Base-by-base conservation (phyloP, 169 alveolate genomes). In the Miamiensis avidus region DNA sequence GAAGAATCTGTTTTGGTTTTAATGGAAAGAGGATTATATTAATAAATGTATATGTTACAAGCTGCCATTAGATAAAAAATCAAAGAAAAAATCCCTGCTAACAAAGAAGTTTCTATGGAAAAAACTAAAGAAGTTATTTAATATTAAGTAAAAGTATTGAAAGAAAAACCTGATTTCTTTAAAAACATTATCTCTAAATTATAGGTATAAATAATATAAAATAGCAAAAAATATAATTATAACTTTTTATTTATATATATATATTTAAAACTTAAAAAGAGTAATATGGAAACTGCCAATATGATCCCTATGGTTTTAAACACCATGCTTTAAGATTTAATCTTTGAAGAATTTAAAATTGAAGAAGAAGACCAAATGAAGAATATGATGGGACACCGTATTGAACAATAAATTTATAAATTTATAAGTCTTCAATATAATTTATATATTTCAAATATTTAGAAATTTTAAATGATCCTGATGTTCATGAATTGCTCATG, bases 351-450 rank as follows among this genome's bases (percentile, higher is more conserved):
- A 72, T 82, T 82, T 31, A 20, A 72, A 65, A 72, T 82, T 31
- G 86, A 82, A 82, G 86, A 82, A 31, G 86, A 82, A 69, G 86
- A 82, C n/a, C 69, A 49, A 49, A 82, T 82, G 77, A 82, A 65
- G 20, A 82, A 72, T 31, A 82, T 82, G 77, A 29, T 82, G 34
- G 32, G 34, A 74, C 69, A 82, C 74, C 33, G 33, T 65, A n/a
- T 69, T 82, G 28, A 0, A 28, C 20, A 0, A 49, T 65, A 30
- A 6, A 29, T 20, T 0, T 28, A 31, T 29, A 27, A n/a, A n/a
- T n/a, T n/a, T n/a, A n/a, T n/a, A n/a, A n/a, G n/a, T n/a, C n/a
- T n/a, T n/a, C n/a, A n/a, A n/a, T n/a, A n/a, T n/a, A n/a, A n/a
- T n/a, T n/a, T n/a, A n/a, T n/a, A n/a, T n/a, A n/a, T n/a, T n/a